A percentile compares a stretch with the other conserved stretches of the same genome.
phyloP scores from a whole-genome alignment of 176 grass and related monocot species.

The Hordeum vulgare region MorexV3_pseudomolecules_assembly NC_058522.1:364106281-364106780 shows the following conservation, averaged over 20 bases:
- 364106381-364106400: neutral
- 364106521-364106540: neutral
- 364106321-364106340: neutral
- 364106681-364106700: neutral
- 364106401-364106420: neutral
- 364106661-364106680: neutral
- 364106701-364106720: neutral
- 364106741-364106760: neutral
- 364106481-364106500: too few relatives aligned
- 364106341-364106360: neutral
- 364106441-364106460: neutral
- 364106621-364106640: neutral
- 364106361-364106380: neutral
- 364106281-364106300: neutral
- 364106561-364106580: neutral
- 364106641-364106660: neutral
- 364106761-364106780: neutral
- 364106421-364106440: neutral
- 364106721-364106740: neutral
- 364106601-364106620: neutral
- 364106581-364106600: neutral
- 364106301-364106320: neutral
- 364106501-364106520: neutral
- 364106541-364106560: neutral
- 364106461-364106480: too few relatives aligned